A percentile compares a stretch with the other conserved stretches of the same genome.
Conservation (phyloP, 73 alveolate genomes). For the Breviolum minutum region DNA sequence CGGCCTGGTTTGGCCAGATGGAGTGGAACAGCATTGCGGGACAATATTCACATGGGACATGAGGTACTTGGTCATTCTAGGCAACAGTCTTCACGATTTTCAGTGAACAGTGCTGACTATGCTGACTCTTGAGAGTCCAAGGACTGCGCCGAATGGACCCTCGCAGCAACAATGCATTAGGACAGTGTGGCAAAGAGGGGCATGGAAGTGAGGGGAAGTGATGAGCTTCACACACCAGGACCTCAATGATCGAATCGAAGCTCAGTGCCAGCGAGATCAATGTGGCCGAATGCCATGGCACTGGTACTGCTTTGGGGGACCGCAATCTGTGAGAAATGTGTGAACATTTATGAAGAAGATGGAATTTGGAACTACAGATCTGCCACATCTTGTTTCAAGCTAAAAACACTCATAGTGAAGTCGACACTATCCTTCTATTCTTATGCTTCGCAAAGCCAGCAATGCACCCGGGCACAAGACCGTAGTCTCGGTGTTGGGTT, state of each 20-base stretch:
- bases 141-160: constrained; percentile 93
- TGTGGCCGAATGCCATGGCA: constrained; percentile 91
- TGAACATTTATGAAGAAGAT: too few relatives aligned
- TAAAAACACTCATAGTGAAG: too few relatives aligned
- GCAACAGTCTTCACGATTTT: too few relatives aligned
- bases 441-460: too few relatives aligned
- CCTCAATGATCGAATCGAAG: constrained; percentile 82
- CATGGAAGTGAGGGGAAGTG: too few relatives aligned
- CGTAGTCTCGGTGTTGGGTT: too few relatives aligned
- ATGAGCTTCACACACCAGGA: background rate
- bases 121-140: background rate
- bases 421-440: too few relatives aligned
- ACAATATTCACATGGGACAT: background rate
- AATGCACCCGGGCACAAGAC: too few relatives aligned
- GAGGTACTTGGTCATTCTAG: too few relatives aligned
- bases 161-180: constrained; percentile 90
- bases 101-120: too few relatives aligned
- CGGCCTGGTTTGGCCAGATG: background rate
- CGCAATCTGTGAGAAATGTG: background rate
- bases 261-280: constrained; percentile 72
- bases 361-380: too few relatives aligned
- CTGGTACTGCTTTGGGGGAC: constrained; percentile 76
- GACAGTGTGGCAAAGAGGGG: background rate
- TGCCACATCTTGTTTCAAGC: too few relatives aligned
- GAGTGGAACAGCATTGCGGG: background rate